These are phyloP conservation scores for Saccharum spontaneum DNA, from an alignment of 176 grass and related monocot species.

Conservation along the genomic window DNA sequence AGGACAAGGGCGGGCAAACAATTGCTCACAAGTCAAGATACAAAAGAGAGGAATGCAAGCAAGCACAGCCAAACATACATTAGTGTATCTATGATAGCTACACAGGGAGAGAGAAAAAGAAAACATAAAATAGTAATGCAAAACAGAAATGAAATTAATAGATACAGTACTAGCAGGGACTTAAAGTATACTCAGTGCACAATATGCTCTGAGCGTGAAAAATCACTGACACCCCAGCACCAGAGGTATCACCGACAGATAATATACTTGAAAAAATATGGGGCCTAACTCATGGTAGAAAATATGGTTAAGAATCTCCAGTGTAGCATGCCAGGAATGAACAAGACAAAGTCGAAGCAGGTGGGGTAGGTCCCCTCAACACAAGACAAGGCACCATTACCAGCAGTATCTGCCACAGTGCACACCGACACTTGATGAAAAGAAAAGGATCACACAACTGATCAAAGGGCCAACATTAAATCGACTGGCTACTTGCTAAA, in stretches of 20 bases:
- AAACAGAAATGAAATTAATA: constrained; percentile 21
- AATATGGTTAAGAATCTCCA: constrained; percentile 35
- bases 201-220: neutral
- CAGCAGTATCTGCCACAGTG: constrained; percentile 35
- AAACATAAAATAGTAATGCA: constrained; percentile 21
- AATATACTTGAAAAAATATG: constrained; percentile 22
- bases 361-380: constrained; percentile 36
- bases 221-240: neutral
- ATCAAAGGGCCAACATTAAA: constrained; percentile 31
- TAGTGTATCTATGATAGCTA: constrained; percentile 27
- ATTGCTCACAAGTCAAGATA: constrained; percentile 49
- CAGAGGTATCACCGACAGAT: constrained; percentile 28
- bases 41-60: constrained; percentile 18
- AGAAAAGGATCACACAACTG: constrained; percentile 30
- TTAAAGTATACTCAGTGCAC: neutral
- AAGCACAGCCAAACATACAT: constrained; percentile 15
- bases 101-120: neutral
- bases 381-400: constrained; percentile 41
- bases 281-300: constrained; percentile 1
- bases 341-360: constrained; percentile 38
- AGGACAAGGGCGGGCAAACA: constrained; percentile 33
- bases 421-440: constrained; percentile 37
- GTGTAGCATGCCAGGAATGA: constrained; percentile 45
- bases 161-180: neutral
- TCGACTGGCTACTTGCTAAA: constrained; percentile 21